phyloP scores from a whole-genome alignment of 345 rosid species.

The Syzygium aromaticum region DNA sequence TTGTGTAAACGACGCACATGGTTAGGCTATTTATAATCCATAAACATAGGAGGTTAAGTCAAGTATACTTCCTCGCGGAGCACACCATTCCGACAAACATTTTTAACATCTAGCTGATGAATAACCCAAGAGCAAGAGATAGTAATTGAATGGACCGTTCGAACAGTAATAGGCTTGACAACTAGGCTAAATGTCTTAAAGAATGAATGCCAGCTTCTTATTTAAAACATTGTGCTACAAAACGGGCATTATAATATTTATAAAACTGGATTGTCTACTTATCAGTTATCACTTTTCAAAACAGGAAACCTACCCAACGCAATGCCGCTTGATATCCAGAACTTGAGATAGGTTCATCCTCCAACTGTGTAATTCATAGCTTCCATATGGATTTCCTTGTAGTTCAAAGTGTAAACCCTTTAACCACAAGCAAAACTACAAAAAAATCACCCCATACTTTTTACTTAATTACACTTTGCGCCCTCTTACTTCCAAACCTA shows the following conservation, averaged over 20 bases:
- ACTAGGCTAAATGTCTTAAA: neutral
- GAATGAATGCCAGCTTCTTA: neutral
- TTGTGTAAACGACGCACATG: too few relatives aligned
- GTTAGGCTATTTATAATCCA: too few relatives aligned
- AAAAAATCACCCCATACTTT: neutral
- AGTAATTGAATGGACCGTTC: neutral
- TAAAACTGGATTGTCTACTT: too few relatives aligned
- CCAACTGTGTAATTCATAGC: neutral
- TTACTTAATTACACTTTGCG: neutral
- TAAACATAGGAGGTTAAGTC: too few relatives aligned
- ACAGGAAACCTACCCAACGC: neutral
- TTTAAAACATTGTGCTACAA: neutral
- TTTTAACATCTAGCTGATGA: too few relatives aligned
- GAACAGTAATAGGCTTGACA: neutral
- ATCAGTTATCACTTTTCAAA: neutral
- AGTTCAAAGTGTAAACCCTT: neutral
- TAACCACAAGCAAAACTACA: neutral
- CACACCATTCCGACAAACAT: too few relatives aligned
- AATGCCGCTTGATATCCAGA: neutral
- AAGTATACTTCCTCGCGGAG: too few relatives aligned
- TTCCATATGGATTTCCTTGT: neutral
- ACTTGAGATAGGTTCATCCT: neutral
- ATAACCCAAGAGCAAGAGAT: neutral
- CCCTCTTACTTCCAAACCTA: neutral
- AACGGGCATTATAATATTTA: neutral